These are phyloP conservation scores for Leptographium flavum DNA, from an alignment of 2,329 filamentous ascomycete species.

Conservation along the genomic window DNA sequence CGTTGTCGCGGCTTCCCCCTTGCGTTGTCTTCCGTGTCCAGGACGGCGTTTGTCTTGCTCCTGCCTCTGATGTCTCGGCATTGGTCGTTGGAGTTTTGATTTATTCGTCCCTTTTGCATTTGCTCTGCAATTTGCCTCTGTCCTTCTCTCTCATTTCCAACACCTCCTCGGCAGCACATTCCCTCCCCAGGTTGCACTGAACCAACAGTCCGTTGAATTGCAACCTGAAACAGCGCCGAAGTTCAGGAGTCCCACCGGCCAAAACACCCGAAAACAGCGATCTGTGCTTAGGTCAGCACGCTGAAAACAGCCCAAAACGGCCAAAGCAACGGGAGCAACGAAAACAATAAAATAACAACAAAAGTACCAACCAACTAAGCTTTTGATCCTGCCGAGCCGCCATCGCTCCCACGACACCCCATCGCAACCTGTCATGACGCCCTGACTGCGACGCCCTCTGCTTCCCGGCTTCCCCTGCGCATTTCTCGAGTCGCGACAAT, in stretches of 20 bases:
- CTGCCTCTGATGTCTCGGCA: no score
- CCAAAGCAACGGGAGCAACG: background rate
- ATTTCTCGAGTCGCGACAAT: constrained; percentile 10
- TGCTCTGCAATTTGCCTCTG: background rate
- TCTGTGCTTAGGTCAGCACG: no score
- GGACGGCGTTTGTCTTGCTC: no score
- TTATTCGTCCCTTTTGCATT: background rate
- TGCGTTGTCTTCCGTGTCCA: background rate
- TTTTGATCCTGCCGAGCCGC: background rate
- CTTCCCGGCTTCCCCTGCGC: background rate
- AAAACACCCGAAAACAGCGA: background rate
- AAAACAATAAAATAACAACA: background rate
- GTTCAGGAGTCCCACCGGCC: background rate
- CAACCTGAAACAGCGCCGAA: background rate
- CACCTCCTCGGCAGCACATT: background rate
- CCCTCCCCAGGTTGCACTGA: background rate
- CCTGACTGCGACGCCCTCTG: background rate
- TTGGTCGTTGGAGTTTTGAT: no score
- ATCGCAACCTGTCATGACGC: background rate
- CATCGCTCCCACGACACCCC: background rate
- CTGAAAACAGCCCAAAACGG: background rate
- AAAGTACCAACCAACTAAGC: no score
- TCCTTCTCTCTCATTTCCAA: background rate
- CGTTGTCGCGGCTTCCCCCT: background rate
- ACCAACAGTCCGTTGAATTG: no score